Percentiles rank a stretch among this genome's conserved stretches.
Evolutionary conservation across 192 early-diverging fungal species (phyloP).

Genomic region (Backusella westeae): DNA sequence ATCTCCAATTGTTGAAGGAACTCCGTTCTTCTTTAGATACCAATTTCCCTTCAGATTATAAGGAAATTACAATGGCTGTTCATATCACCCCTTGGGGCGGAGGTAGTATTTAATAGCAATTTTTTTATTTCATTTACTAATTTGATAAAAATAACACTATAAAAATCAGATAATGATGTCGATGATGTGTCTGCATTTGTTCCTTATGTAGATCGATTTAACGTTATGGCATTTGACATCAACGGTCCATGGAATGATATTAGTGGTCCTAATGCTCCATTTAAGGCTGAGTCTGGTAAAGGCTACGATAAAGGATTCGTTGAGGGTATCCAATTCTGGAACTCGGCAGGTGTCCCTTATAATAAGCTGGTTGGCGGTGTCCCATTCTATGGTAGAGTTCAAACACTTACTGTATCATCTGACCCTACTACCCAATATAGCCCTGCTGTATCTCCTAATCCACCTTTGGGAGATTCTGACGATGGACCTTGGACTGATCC

Average conservation of each 20-base stretch:
- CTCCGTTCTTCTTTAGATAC: constrained; percentile 51
- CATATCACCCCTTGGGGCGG: constrained; percentile 59
- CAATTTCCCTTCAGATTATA: constrained; percentile 36
- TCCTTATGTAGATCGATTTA: constrained; percentile 59
- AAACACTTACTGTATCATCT: constrained; percentile 30
- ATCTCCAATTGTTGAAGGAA: constrained; percentile 53
- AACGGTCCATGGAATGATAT: constrained; percentile 55
- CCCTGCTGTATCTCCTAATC: constrained; percentile 24
- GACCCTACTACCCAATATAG: constrained; percentile 9
- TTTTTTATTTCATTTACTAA: background rate
- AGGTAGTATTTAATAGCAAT: background rate
- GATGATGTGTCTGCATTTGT: constrained; percentile 59
- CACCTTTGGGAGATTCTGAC: constrained; percentile 50
- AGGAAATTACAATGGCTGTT: constrained; percentile 64
- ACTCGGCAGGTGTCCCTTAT: constrained; percentile 52
- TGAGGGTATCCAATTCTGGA: constrained; percentile 55
- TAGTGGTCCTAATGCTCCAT: constrained; percentile 49
- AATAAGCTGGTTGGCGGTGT: constrained; percentile 59
- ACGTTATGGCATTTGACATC: constrained; percentile 67
- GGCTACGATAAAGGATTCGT: constrained; percentile 41
- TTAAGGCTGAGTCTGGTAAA: constrained; percentile 25
- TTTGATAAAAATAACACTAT: background rate
- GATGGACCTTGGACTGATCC: constrained; percentile 54
- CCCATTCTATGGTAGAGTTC: constrained; percentile 57
- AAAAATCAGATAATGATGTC: constrained; percentile 39